These are phyloP conservation scores for Eleusine coracana DNA, from an alignment of 176 grass and related monocot species.

Conservation along the genomic window DNA sequence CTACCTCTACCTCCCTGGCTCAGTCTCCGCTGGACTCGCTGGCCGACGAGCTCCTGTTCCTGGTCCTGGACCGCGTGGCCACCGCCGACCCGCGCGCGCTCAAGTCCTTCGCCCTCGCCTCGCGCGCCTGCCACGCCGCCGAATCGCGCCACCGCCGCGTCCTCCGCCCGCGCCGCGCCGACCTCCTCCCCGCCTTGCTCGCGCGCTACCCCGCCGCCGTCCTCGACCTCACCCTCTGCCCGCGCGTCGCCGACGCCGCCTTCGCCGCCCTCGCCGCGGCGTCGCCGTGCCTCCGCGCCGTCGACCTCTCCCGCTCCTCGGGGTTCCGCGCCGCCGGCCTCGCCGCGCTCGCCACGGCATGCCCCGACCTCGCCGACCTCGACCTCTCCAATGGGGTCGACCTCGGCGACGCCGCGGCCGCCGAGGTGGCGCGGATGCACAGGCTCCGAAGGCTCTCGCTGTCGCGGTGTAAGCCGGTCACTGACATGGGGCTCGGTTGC, in stretches of 20 bases:
- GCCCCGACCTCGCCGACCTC: constrained; percentile 54
- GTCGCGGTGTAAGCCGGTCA: constrained; percentile 65
- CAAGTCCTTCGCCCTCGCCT: constrained; percentile 81
- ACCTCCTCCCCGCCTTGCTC: constrained; percentile 54
- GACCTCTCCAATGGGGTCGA: constrained; percentile 76
- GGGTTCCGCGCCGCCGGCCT: constrained; percentile 58
- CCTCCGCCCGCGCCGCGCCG: constrained; percentile 70
- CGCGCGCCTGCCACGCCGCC: constrained; percentile 63
- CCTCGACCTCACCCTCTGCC: constrained; percentile 82
- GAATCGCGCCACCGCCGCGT: constrained; percentile 72
- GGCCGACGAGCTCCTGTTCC: constrained; percentile 74
- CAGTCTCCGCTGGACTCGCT: constrained; percentile 37
- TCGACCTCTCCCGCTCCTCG: constrained; percentile 70
- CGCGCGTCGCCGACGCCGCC: constrained; percentile 51
- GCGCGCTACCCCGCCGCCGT: constrained; percentile 46
- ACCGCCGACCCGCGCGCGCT: constrained; percentile 50
- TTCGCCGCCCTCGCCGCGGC: constrained; percentile 20
- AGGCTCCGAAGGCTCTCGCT: constrained; percentile 51
- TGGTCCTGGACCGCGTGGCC: constrained; percentile 66
- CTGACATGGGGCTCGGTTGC: constrained; percentile 81
- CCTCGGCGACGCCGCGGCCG: constrained; percentile 52
- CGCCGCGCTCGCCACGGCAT: constrained; percentile 48
- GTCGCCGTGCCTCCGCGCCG: constrained; percentile 27
- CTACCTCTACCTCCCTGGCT: background rate
- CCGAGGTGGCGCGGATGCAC: constrained; percentile 46